A percentile compares a stretch with the other conserved stretches of the same genome.
Conservation (phyloP, 768 basidiomycete species). For the Trametes cinnabarina region DNA sequence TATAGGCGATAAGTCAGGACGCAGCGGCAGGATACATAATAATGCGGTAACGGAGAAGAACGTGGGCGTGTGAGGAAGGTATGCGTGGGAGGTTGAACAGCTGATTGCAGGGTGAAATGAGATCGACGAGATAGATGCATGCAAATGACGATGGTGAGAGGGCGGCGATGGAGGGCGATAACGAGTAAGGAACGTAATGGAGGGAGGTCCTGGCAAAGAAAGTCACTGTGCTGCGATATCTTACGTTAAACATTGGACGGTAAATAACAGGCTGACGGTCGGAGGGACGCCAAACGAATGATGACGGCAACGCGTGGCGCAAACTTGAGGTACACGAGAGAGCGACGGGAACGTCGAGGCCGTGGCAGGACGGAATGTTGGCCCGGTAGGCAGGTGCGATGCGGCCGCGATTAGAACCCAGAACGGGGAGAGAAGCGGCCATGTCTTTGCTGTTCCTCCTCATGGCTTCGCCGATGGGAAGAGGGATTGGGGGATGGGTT, state of each 20-base stretch:
- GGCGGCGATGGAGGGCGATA: slow-evolving; percentile 18
- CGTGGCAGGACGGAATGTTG: slow-evolving; percentile 6
- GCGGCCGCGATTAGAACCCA: slow-evolving; percentile 17
- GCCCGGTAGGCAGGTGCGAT: slow-evolving; percentile 16
- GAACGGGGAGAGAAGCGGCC: slow-evolving; percentile 18
- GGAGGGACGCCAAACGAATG: slow-evolving; percentile 10
- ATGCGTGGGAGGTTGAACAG: slow-evolving; percentile 7
- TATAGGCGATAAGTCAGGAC: slow-evolving; percentile 18
- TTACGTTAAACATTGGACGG: slow-evolving; percentile 10
- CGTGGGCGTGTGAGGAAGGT: slow-evolving; percentile 2
- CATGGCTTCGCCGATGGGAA: slow-evolving; percentile 25
- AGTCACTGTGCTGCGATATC: slow-evolving; percentile 11
- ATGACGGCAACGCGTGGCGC: not conserved
- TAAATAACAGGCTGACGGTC: slow-evolving; percentile 18
- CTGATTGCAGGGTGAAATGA: not conserved
- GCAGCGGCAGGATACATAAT: slow-evolving; percentile 17
- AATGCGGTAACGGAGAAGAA: slow-evolving; percentile 9
- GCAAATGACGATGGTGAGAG: slow-evolving; percentile 16
- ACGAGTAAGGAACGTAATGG: slow-evolving; percentile 14
- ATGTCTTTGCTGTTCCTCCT: slow-evolving; percentile 21
- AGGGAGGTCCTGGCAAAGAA: slow-evolving; percentile 2
- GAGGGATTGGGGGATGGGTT: slow-evolving; percentile 26
- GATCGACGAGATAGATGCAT: slow-evolving; percentile 15
- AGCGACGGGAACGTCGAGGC: not conserved
- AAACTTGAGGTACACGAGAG: not conserved